Evolutionary conservation across 1,139 yeast species (phyloP).

Genomic region (Blastobotrys illinoisensis): DNA sequence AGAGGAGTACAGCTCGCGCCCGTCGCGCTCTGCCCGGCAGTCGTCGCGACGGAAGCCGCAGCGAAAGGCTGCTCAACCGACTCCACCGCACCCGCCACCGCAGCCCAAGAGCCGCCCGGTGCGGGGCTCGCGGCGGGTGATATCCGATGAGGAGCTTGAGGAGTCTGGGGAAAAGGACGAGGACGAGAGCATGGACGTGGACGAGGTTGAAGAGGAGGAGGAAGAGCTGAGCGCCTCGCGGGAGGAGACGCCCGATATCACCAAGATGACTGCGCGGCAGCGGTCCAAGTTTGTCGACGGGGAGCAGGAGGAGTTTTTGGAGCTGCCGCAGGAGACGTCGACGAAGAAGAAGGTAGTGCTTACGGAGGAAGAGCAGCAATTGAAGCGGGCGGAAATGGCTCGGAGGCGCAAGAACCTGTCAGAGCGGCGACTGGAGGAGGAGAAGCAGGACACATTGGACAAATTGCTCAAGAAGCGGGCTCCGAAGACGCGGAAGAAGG

Average conservation of each 20-base stretch:
- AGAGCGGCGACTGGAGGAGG: conserved; percentile 82
- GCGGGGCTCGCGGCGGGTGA: conserved; percentile 1
- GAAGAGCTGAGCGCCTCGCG: conserved; percentile 27
- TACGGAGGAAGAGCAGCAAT: conserved; percentile 78
- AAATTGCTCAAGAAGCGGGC: conserved; percentile 82
- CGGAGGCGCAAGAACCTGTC: conserved; percentile 82
- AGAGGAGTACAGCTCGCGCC: conserved; percentile 17
- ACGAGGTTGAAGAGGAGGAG: conserved; percentile 24
- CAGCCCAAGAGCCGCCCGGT: conserved; percentile 12
- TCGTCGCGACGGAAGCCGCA: conserved; percentile 13
- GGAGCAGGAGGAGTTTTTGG: conserved; percentile 24
- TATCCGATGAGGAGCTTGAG: conserved; percentile 12
- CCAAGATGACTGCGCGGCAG: conserved; percentile 38
- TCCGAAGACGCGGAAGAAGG: conserved; percentile 32
- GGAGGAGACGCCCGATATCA: conserved; percentile 30
- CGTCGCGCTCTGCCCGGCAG: conserved; percentile 11
- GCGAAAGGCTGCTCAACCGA: conserved; percentile 7
- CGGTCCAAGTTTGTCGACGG: conserved; percentile 32
- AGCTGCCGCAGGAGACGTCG: conserved; percentile 27
- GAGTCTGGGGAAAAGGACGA: conserved; percentile 19
- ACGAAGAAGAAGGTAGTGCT: conserved; percentile 47
- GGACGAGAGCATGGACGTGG: conserved; percentile 16
- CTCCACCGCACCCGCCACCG: neutral
- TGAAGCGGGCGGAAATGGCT: conserved; percentile 82
- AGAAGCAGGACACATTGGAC: conserved; percentile 84